A percentile compares a stretch with the other conserved stretches of the same genome.
Conservation (phyloP, 2,329 filamentous ascomycete species). For the Colletotrichum noveboracense region DNA sequence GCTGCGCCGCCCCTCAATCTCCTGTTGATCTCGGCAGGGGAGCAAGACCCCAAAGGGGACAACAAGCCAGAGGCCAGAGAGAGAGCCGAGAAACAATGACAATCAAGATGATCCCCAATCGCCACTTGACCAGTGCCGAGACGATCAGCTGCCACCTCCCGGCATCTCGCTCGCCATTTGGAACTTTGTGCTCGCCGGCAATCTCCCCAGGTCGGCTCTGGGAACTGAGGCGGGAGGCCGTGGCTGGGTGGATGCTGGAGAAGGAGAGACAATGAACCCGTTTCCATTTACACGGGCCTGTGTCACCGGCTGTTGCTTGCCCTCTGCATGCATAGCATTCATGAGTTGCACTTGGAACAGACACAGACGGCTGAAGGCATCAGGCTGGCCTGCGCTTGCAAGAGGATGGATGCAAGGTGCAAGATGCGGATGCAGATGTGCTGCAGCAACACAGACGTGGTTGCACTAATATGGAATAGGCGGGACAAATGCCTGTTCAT, state of each 20-base stretch:
- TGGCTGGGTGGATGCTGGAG: neutral
- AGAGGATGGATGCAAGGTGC: neutral
- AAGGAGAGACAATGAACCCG: neutral
- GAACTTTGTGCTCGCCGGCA: neutral
- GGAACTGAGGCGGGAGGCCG: neutral
- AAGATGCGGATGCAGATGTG: neutral
- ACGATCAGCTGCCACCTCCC: slow-evolving; percentile 8
- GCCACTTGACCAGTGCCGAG: neutral
- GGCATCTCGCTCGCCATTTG: neutral
- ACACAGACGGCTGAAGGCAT: neutral
- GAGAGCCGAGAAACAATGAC: slow-evolving; percentile 4
- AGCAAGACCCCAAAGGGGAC: neutral
- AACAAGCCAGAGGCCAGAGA: neutral
- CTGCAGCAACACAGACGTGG: slow-evolving; percentile 6
- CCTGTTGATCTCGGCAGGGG: slow-evolving; percentile 17
- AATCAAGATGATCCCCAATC: neutral
- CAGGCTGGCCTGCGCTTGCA: neutral
- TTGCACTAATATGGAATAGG: neutral
- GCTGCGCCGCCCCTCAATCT: slow-evolving; percentile 14
- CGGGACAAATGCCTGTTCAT: neutral
- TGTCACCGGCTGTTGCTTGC: neutral
- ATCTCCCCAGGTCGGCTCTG: neutral
- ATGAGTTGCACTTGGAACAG: neutral
- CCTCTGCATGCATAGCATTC: neutral
- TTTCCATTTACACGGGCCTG: neutral